These are phyloP conservation scores for Wickerhamomyces mucosus DNA, from an alignment of 805 yeast genomes.

Conservation along the genomic window DNA sequence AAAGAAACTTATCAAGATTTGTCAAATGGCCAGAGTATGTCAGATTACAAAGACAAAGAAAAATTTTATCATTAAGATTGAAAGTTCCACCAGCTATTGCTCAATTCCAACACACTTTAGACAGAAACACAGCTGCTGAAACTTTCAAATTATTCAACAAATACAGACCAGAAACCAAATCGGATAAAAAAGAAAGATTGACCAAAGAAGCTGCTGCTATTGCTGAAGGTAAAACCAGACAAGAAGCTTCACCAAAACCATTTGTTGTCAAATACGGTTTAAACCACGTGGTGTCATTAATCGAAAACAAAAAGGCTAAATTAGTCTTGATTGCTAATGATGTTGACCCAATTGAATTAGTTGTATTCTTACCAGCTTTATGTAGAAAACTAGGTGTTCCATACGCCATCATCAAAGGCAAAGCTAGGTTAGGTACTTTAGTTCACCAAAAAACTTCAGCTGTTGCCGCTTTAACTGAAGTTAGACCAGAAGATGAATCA, in stretches of 20 bases:
- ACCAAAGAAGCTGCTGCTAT: conserved; percentile 98
- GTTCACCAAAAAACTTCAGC: conserved; percentile 97
- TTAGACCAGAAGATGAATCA: conserved; percentile 88
- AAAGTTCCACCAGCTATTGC: conserved; percentile 99
- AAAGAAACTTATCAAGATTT: conserved; percentile 91
- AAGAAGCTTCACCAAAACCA: conserved; percentile 96
- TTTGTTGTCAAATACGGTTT: conserved; percentile 96
- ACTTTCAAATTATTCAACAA: conserved; percentile 96
- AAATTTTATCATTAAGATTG: conserved; percentile 88
- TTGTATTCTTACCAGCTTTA: conserved; percentile 94
- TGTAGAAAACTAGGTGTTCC: conserved; percentile 99
- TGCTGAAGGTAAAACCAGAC: conserved; percentile 96
- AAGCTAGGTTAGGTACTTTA: conserved; percentile 96
- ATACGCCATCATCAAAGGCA: conserved; percentile 96
- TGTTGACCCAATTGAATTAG: conserved; percentile 98
- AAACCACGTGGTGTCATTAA: conserved; percentile 95
- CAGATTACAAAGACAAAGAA: conserved; percentile 98
- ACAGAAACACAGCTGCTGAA: conserved; percentile 98
- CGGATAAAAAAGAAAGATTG: conserved; percentile 98
- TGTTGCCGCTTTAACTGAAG: conserved; percentile 96
- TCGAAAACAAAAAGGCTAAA: conserved; percentile 98
- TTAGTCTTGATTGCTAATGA: conserved; percentile 97
- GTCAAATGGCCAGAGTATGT: conserved; percentile 99
- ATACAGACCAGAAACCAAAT: conserved; percentile 96
- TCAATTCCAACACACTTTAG: conserved; percentile 92